Conservation (phyloP, 2,329 filamentous ascomycete genomes). For the Cryphonectria japonica region DNA sequence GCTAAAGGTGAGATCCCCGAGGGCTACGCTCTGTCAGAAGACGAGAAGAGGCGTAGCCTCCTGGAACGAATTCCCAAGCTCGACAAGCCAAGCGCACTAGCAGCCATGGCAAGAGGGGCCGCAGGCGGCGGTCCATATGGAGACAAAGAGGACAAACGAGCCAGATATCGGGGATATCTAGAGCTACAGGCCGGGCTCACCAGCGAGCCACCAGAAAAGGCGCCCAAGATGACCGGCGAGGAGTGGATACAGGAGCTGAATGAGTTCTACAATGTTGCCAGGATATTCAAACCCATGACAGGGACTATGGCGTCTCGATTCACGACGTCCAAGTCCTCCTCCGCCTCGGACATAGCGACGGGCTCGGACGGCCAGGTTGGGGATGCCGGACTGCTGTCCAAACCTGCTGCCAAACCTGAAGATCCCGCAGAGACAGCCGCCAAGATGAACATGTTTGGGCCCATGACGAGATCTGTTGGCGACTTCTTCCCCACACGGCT, state of each 20-base stretch:
- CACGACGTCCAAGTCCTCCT: constrained; percentile 66
- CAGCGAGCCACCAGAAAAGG: constrained; percentile 37
- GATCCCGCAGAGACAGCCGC: constrained; percentile 88
- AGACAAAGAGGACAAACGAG: constrained; percentile 77
- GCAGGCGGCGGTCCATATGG: constrained; percentile 78
- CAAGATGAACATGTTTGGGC: constrained; percentile 88
- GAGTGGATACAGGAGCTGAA: constrained; percentile 80
- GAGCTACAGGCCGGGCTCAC: constrained; percentile 75
- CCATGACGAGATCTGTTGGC: constrained; percentile 73
- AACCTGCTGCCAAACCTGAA: constrained; percentile 58
- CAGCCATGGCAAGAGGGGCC: constrained; percentile 67
- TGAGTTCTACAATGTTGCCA: constrained; percentile 70
- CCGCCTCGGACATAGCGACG: constrained; percentile 37
- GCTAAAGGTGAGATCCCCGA: constrained; percentile 75
- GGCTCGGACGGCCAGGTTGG: constrained; percentile 29
- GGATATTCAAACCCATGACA: constrained; percentile 88
- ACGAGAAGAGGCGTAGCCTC: constrained; percentile 62
- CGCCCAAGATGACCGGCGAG: constrained; percentile 54
- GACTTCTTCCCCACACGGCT: constrained; percentile 82
- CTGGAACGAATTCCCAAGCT: constrained; percentile 64
- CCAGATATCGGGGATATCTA: constrained; percentile 81
- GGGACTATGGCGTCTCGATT: constrained; percentile 94
- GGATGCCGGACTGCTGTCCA: constrained; percentile 46
- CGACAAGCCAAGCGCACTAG: constrained; percentile 68
- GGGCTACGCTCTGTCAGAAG: constrained; percentile 65